A percentile compares a stretch with the other conserved stretches of the same genome.
phyloP scores from a whole-genome alignment of 208 protist genomes.

The Trypanosomatidae sp. region DNA sequence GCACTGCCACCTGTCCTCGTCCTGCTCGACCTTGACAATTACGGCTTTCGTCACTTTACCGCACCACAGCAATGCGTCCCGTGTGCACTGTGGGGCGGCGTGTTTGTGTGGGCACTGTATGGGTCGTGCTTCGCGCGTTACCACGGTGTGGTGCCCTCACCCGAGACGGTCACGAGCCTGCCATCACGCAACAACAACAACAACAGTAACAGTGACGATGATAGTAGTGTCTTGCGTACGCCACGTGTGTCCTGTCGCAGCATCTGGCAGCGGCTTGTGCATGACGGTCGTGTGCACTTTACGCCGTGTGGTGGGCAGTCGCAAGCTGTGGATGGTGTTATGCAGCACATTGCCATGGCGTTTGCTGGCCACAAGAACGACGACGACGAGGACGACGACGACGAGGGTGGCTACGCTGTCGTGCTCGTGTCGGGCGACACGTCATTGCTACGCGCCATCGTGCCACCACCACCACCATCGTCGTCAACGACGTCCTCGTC shows the following conservation, averaged over 20 bases:
- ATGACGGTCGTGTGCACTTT: conserved; percentile 19
- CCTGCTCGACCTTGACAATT: conserved; percentile 83
- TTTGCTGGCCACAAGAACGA: conserved; percentile 24
- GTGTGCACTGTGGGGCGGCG: conserved; percentile 2
- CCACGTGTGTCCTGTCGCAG: too few relatives aligned
- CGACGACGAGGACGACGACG: too few relatives aligned
- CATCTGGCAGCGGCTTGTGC: conserved; percentile 30
- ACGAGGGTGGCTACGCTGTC: too few relatives aligned
- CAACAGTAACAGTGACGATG: neutral
- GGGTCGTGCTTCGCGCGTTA: conserved; percentile 80
- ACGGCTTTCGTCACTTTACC: conserved; percentile 74
- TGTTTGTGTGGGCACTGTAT: conserved; percentile 80
- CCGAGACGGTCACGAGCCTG: conserved; percentile 20
- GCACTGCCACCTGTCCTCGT: conserved; percentile 24
- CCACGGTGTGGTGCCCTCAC: conserved; percentile 35
- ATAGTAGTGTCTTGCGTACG: neutral
- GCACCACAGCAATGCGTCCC: neutral
- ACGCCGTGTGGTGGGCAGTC: conserved; percentile 59
- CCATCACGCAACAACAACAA: neutral
- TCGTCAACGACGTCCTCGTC: too few relatives aligned
- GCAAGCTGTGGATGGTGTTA: conserved; percentile 66
- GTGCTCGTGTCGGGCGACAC: too few relatives aligned
- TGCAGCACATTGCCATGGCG: conserved; percentile 28
- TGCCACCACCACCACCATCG: too few relatives aligned
- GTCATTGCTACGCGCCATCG: too few relatives aligned